Evolutionary conservation across 768 basidiomycete genomes (phyloP), one percentile per base, ranked within the genome.

Genomic region (Boletus rubroflammeus): DNA sequence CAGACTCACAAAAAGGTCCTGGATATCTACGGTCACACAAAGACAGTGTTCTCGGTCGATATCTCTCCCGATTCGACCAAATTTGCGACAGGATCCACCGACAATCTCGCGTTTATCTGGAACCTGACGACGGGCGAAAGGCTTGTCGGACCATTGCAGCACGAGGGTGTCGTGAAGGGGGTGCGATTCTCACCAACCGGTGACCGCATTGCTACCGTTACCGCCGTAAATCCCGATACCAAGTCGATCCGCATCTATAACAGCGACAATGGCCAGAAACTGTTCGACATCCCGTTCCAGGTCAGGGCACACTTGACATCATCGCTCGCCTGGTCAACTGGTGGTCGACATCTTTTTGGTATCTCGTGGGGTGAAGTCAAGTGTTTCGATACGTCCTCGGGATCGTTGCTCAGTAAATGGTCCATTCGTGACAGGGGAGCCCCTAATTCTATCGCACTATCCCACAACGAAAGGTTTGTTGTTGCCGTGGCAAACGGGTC

Each of bases 131-230:
- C 36, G 0, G 56, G 56, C 0, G 10, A 45, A 3, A 3, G 14
- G 15, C 44, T 55, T 1, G 23, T 28, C 4, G 56, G 56, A 0
- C 45, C 58, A 0, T 44, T 59, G 2, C 14, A 26, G 23, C 51
- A 53, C n/a, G 28, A 46, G 0, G 17, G 19, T 6, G 34, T 46
- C 4, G 35, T 43, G 3, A 40, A 32, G 31, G 13, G 28, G 0
- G 45, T 44, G 17, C 45, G 45, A 9, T 51, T 58, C 28, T 58
- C 57, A 21, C 45, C 57, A 0, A n/a, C 5, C 1, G 54, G 57
- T 8, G 39, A 50, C 29, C 54, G 54, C n/a, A 26, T 58, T 15
- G 57, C 54, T 13, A 51, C 52, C 3, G 47, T 35, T 7, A 25
- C 41, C 0, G 39, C 23, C 1, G 21, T 21, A 14, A 34, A 32